Evolutionary conservation across 1,284 basidiomycete genomes (phyloP).

Genomic region (Ceratobasidium sp.): DNA sequence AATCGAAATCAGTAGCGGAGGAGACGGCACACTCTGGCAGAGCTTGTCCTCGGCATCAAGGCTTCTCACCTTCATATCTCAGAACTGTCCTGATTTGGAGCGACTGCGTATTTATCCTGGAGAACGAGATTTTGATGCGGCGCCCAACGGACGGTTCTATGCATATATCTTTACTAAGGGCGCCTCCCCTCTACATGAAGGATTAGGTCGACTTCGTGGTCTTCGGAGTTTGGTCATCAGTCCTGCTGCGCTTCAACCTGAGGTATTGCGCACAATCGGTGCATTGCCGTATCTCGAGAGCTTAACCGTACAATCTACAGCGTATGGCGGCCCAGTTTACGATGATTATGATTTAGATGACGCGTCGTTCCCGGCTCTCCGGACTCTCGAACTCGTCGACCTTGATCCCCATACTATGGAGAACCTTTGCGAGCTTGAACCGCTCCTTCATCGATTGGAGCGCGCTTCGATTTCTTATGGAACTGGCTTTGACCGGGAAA

Average conservation of each 20-base stretch:
- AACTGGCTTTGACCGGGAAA: not conserved
- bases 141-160: not conserved
- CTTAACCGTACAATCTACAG: not conserved
- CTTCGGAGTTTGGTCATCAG: not conserved
- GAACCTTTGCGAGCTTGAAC: not conserved
- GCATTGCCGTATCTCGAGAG: not conserved
- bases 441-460: not conserved
- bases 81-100: not conserved
- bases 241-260: not conserved
- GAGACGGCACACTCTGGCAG: not conserved
- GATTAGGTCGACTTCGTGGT: not conserved
- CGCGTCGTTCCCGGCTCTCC: not conserved
- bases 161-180: not conserved
- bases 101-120: not conserved
- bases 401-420: not conserved
- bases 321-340: not conserved
- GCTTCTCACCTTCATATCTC: not conserved
- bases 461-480: not conserved
- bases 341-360: not conserved
- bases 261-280: not conserved
- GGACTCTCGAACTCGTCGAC: not conserved
- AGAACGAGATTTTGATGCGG: not conserved
- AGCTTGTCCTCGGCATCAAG: not conserved
- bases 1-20: not conserved
- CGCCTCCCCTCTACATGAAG: not conserved